Conservation (phyloP, 768 basidiomycete species). For the Sarcodon sp. region DNA sequence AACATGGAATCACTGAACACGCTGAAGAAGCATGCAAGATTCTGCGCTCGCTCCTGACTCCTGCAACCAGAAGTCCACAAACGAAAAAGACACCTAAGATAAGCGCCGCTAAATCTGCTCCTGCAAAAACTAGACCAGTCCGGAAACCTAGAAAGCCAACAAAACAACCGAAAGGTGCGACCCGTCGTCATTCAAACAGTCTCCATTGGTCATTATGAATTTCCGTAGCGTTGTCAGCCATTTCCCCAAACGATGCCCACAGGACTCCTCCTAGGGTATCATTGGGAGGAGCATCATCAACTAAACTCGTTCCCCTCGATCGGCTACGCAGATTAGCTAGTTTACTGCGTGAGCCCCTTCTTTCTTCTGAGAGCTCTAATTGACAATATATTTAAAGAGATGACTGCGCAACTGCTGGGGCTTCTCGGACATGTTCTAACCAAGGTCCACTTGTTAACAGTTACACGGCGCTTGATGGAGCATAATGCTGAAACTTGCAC, state of each 20-base stretch:
- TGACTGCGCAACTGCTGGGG: slow-evolving; percentile 50
- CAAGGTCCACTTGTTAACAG: slow-evolving; percentile 55
- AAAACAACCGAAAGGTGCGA: slow-evolving; percentile 25
- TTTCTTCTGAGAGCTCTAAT: not conserved
- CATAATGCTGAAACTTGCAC: slow-evolving; percentile 6
- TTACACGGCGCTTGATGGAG: slow-evolving; percentile 49
- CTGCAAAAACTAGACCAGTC: slow-evolving; percentile 1
- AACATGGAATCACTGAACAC: slow-evolving; percentile 39
- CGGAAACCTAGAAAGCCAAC: slow-evolving; percentile 9
- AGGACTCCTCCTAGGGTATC: slow-evolving; percentile 8
- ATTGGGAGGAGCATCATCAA: not conserved
- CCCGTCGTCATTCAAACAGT: not conserved
- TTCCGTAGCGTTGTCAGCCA: slow-evolving; percentile 6
- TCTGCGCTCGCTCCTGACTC: slow-evolving; percentile 25
- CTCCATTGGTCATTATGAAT: not conserved
- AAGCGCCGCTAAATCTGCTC: slow-evolving; percentile 6
- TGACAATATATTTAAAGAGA: slow-evolving; percentile 23
- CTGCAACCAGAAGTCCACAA: not conserved
- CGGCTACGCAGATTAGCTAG: slow-evolving; percentile 22
- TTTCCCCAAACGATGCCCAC: slow-evolving; percentile 10
- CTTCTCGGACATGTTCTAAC: slow-evolving; percentile 52
- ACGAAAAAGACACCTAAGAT: slow-evolving; percentile 3
- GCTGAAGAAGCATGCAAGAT: slow-evolving; percentile 38
- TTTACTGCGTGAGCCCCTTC: slow-evolving; percentile 37
- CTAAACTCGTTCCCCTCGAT: slow-evolving; percentile 11